These are phyloP conservation scores for Aspergillus cavernicola DNA, from an alignment of 495 filamentous ascomycete species.

Conservation along the genomic window DNA sequence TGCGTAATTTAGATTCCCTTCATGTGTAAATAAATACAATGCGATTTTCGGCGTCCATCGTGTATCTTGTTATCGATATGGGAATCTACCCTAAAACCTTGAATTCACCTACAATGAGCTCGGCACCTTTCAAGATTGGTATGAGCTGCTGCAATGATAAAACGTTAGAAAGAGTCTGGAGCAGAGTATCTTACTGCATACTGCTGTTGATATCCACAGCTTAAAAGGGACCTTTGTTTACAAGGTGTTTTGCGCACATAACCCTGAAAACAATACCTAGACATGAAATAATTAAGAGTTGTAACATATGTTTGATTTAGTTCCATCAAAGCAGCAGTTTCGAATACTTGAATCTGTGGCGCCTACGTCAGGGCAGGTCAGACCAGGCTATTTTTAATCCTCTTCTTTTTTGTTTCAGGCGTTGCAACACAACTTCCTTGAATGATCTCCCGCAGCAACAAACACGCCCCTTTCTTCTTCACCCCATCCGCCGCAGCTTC, in stretches of 20 bases:
- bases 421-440: conserved; percentile 14
- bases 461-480: conserved; percentile 20
- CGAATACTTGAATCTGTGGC: not conserved
- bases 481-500: conserved; percentile 6
- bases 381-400: conserved; percentile 13
- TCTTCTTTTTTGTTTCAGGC: conserved; percentile 23
- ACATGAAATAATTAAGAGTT: too few species aligned
- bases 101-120: not conserved
- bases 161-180: not conserved
- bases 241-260: too few species aligned
- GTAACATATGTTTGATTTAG: too few species aligned
- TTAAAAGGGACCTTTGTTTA: too few species aligned
- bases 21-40: conserved; percentile 46
- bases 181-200: not conserved
- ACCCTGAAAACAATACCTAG: too few species aligned
- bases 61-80: conserved; percentile 21
- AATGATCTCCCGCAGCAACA: conserved; percentile 13
- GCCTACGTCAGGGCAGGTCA: conserved; percentile 27
- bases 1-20: conserved; percentile 34
- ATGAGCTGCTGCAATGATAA: not conserved
- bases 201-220: too few species aligned
- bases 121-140: not conserved
- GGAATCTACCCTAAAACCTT: not conserved
- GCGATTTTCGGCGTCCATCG: conserved; percentile 36
- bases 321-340: too few species aligned